These are phyloP conservation scores for Boletus vinaceobasis DNA, from an alignment of 768 basidiomycete species.

Conservation along the genomic window DNA sequence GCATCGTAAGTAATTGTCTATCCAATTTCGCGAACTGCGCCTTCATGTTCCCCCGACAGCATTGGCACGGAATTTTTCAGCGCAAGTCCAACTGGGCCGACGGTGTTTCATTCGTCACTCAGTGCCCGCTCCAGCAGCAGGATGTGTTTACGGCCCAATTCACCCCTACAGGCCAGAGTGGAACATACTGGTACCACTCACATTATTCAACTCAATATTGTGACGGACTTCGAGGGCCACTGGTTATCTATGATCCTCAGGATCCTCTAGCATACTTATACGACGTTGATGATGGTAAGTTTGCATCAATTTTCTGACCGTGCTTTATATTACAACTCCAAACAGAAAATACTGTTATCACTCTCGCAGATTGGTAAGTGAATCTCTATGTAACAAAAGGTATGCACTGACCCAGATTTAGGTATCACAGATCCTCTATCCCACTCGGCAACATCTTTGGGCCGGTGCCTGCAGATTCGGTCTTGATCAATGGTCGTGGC, in stretches of 20 bases:
- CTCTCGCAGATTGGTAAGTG: slow-evolving; percentile 45
- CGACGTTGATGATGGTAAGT: slow-evolving; percentile 45
- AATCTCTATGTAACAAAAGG: background rate
- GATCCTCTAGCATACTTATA: slow-evolving; percentile 41
- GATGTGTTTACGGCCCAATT: slow-evolving; percentile 39
- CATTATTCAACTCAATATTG: slow-evolving; percentile 38
- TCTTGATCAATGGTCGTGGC: slow-evolving; percentile 52
- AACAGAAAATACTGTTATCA: slow-evolving; percentile 42
- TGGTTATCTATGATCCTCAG: slow-evolving; percentile 46
- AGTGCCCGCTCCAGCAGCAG: slow-evolving; percentile 39
- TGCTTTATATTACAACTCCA: background rate
- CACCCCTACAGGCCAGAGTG: slow-evolving; percentile 29
- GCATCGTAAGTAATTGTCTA: slow-evolving; percentile 24
- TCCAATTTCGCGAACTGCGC: background rate
- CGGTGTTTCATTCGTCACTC: slow-evolving; percentile 38
- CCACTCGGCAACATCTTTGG: slow-evolving; percentile 7
- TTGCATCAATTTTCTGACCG: background rate
- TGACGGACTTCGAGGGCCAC: slow-evolving; percentile 40
- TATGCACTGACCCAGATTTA: slow-evolving; percentile 17
- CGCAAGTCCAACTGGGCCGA: slow-evolving; percentile 31
- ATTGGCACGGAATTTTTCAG: slow-evolving; percentile 34
- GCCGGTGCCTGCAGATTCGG: slow-evolving; percentile 32
- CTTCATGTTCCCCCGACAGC: slow-evolving; percentile 23
- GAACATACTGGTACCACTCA: slow-evolving; percentile 51
- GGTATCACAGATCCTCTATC: slow-evolving; percentile 36